Evolutionary conservation across 1,139 yeast genomes (phyloP).

Genomic region (Suhomyces maxii): DNA sequence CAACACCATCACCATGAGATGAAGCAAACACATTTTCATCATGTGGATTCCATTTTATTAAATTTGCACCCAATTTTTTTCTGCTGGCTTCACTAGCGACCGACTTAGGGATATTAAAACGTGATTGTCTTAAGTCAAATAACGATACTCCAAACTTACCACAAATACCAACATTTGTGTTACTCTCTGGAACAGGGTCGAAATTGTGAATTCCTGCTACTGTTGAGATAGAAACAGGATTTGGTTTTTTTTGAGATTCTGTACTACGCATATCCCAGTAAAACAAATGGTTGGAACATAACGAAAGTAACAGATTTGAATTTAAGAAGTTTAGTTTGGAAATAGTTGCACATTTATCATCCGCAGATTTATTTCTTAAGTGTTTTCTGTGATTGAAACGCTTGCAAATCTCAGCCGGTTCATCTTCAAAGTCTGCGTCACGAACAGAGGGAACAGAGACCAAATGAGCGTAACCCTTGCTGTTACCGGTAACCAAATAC

Average conservation of each 20-base stretch:
- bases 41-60: conserved; percentile 62
- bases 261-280: conserved; percentile 69
- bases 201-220: conserved; percentile 53
- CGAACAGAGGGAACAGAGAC: conserved; percentile 54
- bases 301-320: conserved; percentile 40
- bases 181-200: conserved; percentile 44
- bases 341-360: conserved; percentile 20
- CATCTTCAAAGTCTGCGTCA: conserved; percentile 32
- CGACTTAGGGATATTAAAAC: conserved; percentile 36
- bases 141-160: conserved; percentile 73
- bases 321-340: conserved; percentile 29
- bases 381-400: conserved; percentile 74
- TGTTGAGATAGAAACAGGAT: conserved; percentile 53
- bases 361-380: conserved; percentile 30
- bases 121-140: conserved; percentile 58
- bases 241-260: conserved; percentile 41
- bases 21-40: conserved; percentile 67
- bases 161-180: conserved; percentile 51
- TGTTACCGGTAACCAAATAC: conserved; percentile 66
- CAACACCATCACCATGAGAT: conserved; percentile 58
- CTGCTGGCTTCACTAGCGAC: conserved; percentile 14
- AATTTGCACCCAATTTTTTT: conserved; percentile 19
- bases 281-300: conserved; percentile 64
- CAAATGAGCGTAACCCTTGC: conserved; percentile 66
- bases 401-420: conserved; percentile 69